phyloP scores from a whole-genome alignment of 768 basidiomycete species.

The Cytidiella melzeri region DNA sequence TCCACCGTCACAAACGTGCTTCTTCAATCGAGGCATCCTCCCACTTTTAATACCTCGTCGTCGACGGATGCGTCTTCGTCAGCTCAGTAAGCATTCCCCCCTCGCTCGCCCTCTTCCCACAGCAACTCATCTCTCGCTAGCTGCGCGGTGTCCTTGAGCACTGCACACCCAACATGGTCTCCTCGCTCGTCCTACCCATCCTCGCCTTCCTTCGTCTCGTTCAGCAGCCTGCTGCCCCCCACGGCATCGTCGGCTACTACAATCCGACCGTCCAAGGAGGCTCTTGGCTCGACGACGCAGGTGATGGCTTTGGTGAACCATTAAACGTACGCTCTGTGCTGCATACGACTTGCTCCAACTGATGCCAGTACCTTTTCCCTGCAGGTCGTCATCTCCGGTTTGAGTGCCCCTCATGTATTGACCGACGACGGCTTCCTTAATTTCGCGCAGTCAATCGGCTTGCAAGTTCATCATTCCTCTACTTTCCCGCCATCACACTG shows the following conservation, averaged over 20 bases:
- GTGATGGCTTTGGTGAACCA: constrained; percentile 37
- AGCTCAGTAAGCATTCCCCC: too few species aligned
- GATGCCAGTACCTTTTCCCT: not conserved
- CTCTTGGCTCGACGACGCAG: constrained; percentile 35
- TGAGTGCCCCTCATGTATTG: constrained; percentile 51
- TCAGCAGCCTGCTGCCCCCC: too few species aligned
- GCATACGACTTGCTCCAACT: not conserved
- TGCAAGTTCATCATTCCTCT: constrained; percentile 34
- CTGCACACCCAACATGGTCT: too few species aligned
- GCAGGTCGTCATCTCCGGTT: constrained; percentile 56
- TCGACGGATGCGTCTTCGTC: too few species aligned
- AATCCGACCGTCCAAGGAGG: constrained; percentile 22
- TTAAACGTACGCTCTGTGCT: constrained; percentile 32
- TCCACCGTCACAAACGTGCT: too few species aligned
- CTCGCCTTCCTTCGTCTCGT: too few species aligned
- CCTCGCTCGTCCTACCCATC: too few species aligned
- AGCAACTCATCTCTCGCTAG: too few species aligned
- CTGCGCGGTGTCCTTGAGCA: too few species aligned
- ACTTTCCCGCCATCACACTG: not conserved
- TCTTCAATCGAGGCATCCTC: too few species aligned
- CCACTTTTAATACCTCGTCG: too few species aligned
- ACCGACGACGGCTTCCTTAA: constrained; percentile 52
- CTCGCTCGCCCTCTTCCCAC: too few species aligned
- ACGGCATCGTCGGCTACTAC: not conserved
- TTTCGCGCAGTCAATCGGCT: constrained; percentile 55